Percentiles rank a stretch among this genome's conserved stretches.
phyloP scores from a whole-genome alignment of 257 asterid genomes.

The Solanum habrochaites region DNA sequence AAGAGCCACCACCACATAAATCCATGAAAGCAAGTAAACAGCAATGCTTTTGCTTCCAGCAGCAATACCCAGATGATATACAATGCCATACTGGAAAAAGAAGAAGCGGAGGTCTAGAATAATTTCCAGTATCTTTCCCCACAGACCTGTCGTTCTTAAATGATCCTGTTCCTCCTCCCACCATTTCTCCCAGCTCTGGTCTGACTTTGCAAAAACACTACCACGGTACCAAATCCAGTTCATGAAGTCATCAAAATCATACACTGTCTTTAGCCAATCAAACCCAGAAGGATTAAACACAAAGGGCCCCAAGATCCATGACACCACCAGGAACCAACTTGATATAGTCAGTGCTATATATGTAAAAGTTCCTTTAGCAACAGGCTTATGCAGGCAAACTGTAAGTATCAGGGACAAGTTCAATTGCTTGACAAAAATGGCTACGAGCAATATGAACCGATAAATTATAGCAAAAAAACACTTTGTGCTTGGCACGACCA shows the following conservation, averaged over 20 bases:
- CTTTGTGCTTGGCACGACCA: conserved; percentile 97
- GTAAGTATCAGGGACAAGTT: conserved; percentile 81
- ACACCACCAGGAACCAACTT: conserved; percentile 94
- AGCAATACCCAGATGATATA: conserved; percentile 80
- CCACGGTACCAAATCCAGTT: conserved; percentile 93
- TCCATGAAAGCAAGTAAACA: conserved; percentile 93
- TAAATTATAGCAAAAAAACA: conserved; percentile 85
- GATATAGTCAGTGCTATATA: conserved; percentile 82
- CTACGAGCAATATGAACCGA: conserved; percentile 86
- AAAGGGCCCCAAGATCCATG: conserved; percentile 92
- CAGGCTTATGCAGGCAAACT: conserved; percentile 82
- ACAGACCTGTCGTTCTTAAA: conserved; percentile 83
- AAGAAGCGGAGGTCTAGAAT: conserved; percentile 88
- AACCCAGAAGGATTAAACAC: conserved; percentile 88
- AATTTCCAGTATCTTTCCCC: conserved; percentile 76
- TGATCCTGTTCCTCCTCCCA: conserved; percentile 99
- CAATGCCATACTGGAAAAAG: conserved; percentile 97
- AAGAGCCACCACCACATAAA: conserved; percentile 61
- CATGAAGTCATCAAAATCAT: conserved; percentile 94
- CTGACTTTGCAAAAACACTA: conserved; percentile 82
- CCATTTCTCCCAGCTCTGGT: conserved; percentile 99
- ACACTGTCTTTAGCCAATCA: conserved; percentile 94
- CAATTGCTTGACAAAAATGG: conserved; percentile 95
- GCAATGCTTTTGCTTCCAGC: conserved; percentile 71
- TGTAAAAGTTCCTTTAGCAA: conserved; percentile 73